Evolutionary conservation across 768 basidiomycete genomes (phyloP).

Genomic region (Rhodocollybia butyracea): DNA sequence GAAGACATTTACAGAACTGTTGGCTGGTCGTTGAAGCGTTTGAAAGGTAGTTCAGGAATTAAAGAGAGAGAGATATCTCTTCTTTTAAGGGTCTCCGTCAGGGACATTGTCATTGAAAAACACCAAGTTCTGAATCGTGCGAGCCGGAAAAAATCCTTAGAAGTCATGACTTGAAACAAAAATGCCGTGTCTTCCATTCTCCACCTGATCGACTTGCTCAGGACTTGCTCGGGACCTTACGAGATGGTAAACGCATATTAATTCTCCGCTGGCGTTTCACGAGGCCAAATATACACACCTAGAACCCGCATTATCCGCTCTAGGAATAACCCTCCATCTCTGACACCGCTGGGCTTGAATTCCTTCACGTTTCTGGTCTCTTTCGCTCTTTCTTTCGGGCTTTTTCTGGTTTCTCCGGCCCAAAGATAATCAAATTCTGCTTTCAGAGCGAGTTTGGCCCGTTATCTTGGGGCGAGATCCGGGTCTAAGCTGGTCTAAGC

Average conservation of each 20-base stretch:
- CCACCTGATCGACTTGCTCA: background rate
- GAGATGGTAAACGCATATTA: background rate
- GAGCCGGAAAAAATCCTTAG: background rate
- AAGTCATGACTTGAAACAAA: background rate
- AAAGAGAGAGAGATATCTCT: too few species aligned
- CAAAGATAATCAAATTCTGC: background rate
- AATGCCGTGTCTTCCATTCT: background rate
- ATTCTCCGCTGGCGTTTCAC: background rate
- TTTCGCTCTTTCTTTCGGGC: background rate
- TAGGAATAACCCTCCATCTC: background rate
- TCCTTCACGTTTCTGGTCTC: background rate
- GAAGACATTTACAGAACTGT: too few species aligned
- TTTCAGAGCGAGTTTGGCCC: too few species aligned
- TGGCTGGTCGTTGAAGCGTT: too few species aligned
- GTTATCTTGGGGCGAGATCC: too few species aligned
- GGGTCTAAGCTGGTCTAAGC: too few species aligned
- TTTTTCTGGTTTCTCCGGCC: background rate
- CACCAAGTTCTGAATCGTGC: too few species aligned
- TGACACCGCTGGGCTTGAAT: background rate
- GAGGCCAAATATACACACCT: background rate
- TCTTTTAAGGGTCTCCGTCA: background rate
- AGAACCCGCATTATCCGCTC: background rate
- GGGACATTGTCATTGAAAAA: background rate
- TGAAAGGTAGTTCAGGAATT: too few species aligned
- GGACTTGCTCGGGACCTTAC: background rate